Evolutionary conservation across 805 yeast genomes (phyloP), one percentile per base, ranked within the genome.

Genomic region (Naumovozyma castellii): DNA sequence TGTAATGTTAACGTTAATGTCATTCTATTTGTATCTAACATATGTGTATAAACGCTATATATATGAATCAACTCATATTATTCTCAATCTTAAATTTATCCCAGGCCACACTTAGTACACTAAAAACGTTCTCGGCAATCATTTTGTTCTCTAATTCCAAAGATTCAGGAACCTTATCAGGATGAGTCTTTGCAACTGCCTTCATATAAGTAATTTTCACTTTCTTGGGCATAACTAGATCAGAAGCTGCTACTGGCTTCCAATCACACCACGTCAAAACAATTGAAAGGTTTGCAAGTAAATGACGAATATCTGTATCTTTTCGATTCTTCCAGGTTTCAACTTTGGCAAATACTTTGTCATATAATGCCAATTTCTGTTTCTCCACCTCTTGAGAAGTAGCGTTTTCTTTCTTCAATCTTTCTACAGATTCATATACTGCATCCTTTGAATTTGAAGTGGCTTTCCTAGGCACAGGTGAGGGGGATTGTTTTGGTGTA

Each of bases 191-290:
- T 0, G 97, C 80, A 49, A 92, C 85, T 3, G 96, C 86, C 60
- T 82, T 84, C 87, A 92, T 78, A 33, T 92, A 92, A 15, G 69
- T 68, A 29, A 90, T 66, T 58, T 90, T 90, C 30, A 87, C 97
- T 57, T 84, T 87, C 51, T 87, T 88, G 15, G 94, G 90, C 46
- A 88, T 66, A 43, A 92, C 92, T 43, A 92, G 66, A 41, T 90
- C 97, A 3, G 80, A 70, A 54, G 81, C 60, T 1, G 78, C 59
- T 4, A 87, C 79, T 14, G 72, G 67, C 46, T 72, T 72, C 94
- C 92, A 84, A 31, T 73, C 71, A 35, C 71, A 76, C 10, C 84
- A 78, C 77, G 84, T 77, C 12, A 92, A 61, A 14, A 92, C 71
- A 2, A 64, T 59, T 29, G 84, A 78, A 41, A 92, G 63, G 2